Evolutionary conservation across 768 basidiomycete genomes (phyloP).

Genomic region (Boletus huronensis): DNA sequence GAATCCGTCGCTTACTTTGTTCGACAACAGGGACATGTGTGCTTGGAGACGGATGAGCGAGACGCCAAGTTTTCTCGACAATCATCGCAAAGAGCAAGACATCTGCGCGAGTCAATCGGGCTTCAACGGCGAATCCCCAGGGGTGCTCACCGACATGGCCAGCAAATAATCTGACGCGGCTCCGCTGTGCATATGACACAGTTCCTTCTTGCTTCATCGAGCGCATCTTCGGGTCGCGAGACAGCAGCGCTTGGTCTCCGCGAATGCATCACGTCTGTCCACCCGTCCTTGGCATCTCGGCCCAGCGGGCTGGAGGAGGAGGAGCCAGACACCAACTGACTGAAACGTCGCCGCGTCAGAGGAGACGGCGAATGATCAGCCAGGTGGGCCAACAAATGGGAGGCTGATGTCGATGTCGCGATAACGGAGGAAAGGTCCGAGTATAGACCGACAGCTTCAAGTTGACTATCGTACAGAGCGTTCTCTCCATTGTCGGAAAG

Average conservation of each 20-base stretch:
- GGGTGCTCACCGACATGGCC: constrained; percentile 72
- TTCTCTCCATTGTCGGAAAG: constrained; percentile 30
- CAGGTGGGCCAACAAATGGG: constrained; percentile 56
- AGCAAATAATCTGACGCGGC: constrained; percentile 69
- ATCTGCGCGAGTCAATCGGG: constrained; percentile 30
- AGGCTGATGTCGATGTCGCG: constrained; percentile 34
- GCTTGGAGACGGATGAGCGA: constrained; percentile 45
- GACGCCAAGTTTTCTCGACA: constrained; percentile 52
- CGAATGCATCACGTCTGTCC: constrained; percentile 30
- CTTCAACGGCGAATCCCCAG: background rate
- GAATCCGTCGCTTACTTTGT: constrained; percentile 34
- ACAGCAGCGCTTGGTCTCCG: constrained; percentile 17
- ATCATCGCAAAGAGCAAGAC: constrained; percentile 51
- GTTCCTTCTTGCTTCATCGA: constrained; percentile 31
- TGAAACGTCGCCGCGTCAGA: constrained; percentile 48
- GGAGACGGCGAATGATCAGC: constrained; percentile 40
- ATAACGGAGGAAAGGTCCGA: constrained; percentile 47
- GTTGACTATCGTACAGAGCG: constrained; percentile 27
- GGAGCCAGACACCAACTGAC: constrained; percentile 32
- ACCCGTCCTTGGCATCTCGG: constrained; percentile 21
- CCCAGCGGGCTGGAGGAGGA: constrained; percentile 5
- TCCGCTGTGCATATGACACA: constrained; percentile 77
- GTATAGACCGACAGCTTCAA: constrained; percentile 49
- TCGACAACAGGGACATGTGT: constrained; percentile 52
- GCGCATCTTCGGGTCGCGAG: constrained; percentile 25